phyloP scores from a whole-genome alignment of 2,329 filamentous ascomycete genomes.

The Leptographium radiaticola region DNA sequence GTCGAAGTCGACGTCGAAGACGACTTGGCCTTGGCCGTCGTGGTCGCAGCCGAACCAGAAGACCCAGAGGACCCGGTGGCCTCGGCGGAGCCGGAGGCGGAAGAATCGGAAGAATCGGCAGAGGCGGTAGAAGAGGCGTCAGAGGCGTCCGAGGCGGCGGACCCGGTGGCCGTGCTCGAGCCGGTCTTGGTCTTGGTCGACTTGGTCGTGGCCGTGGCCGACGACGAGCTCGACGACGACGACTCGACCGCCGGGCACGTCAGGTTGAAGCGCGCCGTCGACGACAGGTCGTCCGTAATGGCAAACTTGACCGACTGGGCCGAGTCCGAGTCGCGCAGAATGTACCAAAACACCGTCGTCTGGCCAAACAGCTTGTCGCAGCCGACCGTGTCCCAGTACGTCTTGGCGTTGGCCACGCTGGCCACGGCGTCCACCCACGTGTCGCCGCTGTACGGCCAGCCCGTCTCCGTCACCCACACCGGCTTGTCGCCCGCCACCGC shows the following conservation, averaged over 20 bases:
- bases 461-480: slow-evolving; percentile 13
- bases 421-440: slow-evolving; percentile 41
- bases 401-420: slow-evolving; percentile 44
- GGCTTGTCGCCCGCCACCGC: slow-evolving; percentile 24
- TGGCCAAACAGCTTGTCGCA: slow-evolving; percentile 45
- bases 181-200: too few species aligned
- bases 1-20: not conserved
- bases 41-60: not conserved
- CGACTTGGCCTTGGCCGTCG: not conserved
- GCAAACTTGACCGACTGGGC: slow-evolving; percentile 45
- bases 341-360: slow-evolving; percentile 48
- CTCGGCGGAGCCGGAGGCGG: not conserved
- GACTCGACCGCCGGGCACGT: slow-evolving; percentile 28
- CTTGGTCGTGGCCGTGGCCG: slow-evolving; percentile 3
- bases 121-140: slow-evolving; percentile 9
- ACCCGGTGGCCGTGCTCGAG: too few species aligned
- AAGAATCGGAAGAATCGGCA: not conserved
- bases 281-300: slow-evolving; percentile 39
- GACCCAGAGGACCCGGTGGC: slow-evolving; percentile 7
- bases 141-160: not conserved
- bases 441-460: slow-evolving; percentile 46
- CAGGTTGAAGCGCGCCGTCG: slow-evolving; percentile 38
- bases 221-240: slow-evolving; percentile 7
- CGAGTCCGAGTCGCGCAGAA: slow-evolving; percentile 46
- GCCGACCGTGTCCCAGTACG: slow-evolving; percentile 49